Evolutionary conservation across 306 rosid species (phyloP).

Genomic region (Prunus armeniaca): DNA sequence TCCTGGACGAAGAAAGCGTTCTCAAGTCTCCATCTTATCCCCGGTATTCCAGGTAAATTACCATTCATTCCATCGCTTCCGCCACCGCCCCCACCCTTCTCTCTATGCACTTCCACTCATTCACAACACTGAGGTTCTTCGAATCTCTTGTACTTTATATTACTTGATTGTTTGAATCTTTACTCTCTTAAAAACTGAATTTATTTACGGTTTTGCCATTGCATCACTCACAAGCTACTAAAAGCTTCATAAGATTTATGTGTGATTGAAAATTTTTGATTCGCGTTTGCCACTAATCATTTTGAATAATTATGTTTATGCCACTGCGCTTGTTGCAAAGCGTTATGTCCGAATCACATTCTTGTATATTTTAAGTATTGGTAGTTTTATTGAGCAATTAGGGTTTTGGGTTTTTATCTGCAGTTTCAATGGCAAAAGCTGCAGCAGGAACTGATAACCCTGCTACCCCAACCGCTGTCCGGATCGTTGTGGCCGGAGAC

Average conservation of each 20-base stretch:
- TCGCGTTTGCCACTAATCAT: not conserved
- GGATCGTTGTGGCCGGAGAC: slow-evolving; percentile 94
- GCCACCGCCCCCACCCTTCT: not conserved
- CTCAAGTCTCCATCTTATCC: not conserved
- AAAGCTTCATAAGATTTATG: not conserved
- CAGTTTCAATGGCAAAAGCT: slow-evolving; percentile 62
- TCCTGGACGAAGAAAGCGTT: not conserved
- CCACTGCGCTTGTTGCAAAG: not conserved
- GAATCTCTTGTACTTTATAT: not conserved
- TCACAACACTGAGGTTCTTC: not conserved
- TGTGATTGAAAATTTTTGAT: not conserved
- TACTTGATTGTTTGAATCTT: not conserved
- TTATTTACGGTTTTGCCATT: not conserved
- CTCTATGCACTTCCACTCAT: not conserved
- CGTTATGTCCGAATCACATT: not conserved
- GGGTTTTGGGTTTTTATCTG: slow-evolving; percentile 31
- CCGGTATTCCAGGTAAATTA: not conserved
- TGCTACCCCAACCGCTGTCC: slow-evolving; percentile 57
- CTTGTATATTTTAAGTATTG: not conserved
- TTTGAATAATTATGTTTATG: not conserved
- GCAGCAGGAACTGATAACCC: slow-evolving; percentile 49
- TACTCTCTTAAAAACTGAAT: not conserved
- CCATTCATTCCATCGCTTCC: not conserved
- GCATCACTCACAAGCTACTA: not conserved
- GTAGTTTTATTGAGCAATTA: slow-evolving; percentile 10